Base-by-base conservation (phyloP, 495 filamentous ascomycete genomes). In the Alectoria sarmentosa region DNA sequence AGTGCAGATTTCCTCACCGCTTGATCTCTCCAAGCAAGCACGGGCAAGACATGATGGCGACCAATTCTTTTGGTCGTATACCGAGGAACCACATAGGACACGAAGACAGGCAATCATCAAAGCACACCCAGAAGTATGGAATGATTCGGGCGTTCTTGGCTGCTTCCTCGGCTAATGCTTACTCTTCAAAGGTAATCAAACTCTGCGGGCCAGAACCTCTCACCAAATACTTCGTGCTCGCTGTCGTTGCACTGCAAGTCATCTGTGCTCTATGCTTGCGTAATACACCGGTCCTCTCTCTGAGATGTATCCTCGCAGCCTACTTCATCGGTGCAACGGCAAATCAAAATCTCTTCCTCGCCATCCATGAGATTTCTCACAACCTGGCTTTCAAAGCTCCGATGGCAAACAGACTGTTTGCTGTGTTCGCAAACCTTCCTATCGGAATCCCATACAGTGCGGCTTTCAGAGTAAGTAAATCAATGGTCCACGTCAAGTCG, bases 291-390 rank as follows among this genome's bases (percentile, higher is more conserved):
- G 85, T 97, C 75, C 82, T 93, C 65, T 93, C 91, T 68, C 90
- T 83, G 81, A 80, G 77, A 28, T 96, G 92, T 82, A 84, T 96
- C 77, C 80, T 88, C 49, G 88, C 90, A 0, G 91, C 90, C 63
- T 99, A 99, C 79, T 77, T 96, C 65, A 83, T 99, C 67, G 95
- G 95, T 64, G 95, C 94, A 11, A 99, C 95, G 0, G 84, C 92
- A 46, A 99, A 98, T 82, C 95, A 98, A 80, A 99, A 99, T 76
- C 83, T 97, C 37, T 99, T 99, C 81, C 85, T 99, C 14, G 92
- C 95, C 57, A 99, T 99, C 71, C 95, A 99, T 76, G 95, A 99
- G 77, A 98, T 99, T 74, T 94, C 90, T 28, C 95, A 99, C 77
- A 99, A 98, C 69, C 83, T 99, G 46, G 95, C 94, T 21, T 98